phyloP scores from a whole-genome alignment of 73 alveolate genomes.

The Paramecium octaurelia region DNA sequence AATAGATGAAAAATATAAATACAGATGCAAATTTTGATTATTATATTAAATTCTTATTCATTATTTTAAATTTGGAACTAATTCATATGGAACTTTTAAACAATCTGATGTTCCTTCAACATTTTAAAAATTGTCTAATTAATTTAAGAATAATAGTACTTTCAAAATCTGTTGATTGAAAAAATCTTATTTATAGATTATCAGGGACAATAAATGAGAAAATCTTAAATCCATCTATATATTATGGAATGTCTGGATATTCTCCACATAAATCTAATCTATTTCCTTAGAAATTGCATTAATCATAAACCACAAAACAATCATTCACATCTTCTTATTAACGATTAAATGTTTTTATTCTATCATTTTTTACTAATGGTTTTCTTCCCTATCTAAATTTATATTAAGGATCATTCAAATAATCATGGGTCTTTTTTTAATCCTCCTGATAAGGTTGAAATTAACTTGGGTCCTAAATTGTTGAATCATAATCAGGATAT shows the following conservation, averaged over 20 bases:
- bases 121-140: not conserved
- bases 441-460: not conserved
- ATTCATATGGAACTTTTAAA: not conserved
- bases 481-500: not conserved
- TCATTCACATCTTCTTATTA: not conserved
- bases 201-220: slow-evolving; percentile 16
- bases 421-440: not conserved
- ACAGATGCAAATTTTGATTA: not conserved
- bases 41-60: not conserved
- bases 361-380: not conserved
- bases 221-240: not conserved
- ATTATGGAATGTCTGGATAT: slow-evolving; percentile 8
- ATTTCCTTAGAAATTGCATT: slow-evolving; percentile 2
- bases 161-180: not conserved
- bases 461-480: not conserved
- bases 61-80: not conserved
- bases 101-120: not conserved
- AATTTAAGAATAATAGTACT: not conserved
- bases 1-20: not conserved
- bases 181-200: not conserved
- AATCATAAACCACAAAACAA: slow-evolving; percentile 37
- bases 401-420: not conserved
- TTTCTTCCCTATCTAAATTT: not conserved
- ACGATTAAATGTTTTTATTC: not conserved
- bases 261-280: slow-evolving; percentile 36